These are phyloP conservation scores for Septoria linicola DNA, from an alignment of 2,329 filamentous ascomycete genomes.

Conservation along the genomic window DNA sequence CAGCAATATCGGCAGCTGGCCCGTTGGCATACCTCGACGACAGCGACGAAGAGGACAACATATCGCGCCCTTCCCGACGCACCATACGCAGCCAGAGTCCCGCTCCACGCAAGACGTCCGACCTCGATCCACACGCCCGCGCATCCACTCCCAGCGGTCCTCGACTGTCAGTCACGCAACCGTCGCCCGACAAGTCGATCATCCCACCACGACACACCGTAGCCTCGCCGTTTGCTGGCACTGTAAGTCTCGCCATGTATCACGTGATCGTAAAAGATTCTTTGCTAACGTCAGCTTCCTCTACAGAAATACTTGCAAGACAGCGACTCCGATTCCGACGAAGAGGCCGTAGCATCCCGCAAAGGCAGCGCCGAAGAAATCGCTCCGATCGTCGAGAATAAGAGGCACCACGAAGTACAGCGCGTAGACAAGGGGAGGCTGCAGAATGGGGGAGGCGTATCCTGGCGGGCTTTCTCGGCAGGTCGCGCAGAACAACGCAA, in stretches of 20 bases:
- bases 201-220: constrained; percentile 34
- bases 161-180: constrained; percentile 21
- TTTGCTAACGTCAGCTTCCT: constrained; percentile 23
- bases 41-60: constrained; percentile 32
- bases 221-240: constrained; percentile 39
- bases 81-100: constrained; percentile 31
- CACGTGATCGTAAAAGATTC: constrained; percentile 20
- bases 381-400: constrained; percentile 5
- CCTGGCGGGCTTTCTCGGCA: constrained; percentile 39
- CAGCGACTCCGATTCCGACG: constrained; percentile 33
- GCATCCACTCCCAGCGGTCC: constrained; percentile 31
- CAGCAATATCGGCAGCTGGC: constrained; percentile 32
- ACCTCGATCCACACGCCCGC: constrained; percentile 20
- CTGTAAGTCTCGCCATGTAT: constrained; percentile 21
- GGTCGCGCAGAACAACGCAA: constrained; percentile 35
- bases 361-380: constrained; percentile 30
- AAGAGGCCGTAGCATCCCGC: constrained; percentile 34
- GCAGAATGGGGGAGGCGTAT: constrained; percentile 35
- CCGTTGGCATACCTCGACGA: constrained; percentile 38
- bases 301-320: constrained; percentile 38
- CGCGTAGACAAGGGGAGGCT: constrained; percentile 36
- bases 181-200: constrained; percentile 17
- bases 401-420: constrained; percentile 32
- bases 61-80: constrained; percentile 16
- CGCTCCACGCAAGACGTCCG: constrained; percentile 29